Percentiles rank a stretch among this genome's conserved stretches.
These are phyloP conservation scores for Zygnema cylindricum DNA, from an alignment of 139 green algal genomes.

Conservation along the genomic window DNA sequence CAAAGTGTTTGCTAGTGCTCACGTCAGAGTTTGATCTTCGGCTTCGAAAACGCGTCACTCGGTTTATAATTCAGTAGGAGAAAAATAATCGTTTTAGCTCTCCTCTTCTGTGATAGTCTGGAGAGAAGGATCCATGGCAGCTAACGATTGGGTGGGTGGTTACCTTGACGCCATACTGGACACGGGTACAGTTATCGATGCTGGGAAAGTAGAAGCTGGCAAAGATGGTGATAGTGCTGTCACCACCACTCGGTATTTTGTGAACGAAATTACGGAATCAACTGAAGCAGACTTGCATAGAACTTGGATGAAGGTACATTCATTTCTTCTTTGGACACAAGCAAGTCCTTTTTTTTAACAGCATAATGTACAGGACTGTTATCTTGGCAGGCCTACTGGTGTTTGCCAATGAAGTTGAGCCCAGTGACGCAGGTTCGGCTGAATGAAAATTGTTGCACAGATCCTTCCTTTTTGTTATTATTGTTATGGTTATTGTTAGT, in stretches of 20 bases:
- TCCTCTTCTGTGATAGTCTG: neutral
- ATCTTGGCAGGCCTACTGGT: neutral
- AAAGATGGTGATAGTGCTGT: neutral
- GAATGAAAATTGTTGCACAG: too few relatives aligned
- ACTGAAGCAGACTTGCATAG: slow-evolving; percentile 39
- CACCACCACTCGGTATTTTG: slow-evolving; percentile 26
- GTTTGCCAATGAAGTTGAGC: too few relatives aligned
- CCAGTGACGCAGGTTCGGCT: too few relatives aligned
- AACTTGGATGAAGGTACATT: slow-evolving; percentile 51
- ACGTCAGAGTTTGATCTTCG: too few relatives aligned
- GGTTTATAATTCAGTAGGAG: too few relatives aligned
- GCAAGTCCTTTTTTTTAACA: neutral
- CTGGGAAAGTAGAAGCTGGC: slow-evolving; percentile 8
- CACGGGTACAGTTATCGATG: slow-evolving; percentile 4
- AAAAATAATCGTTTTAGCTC: too few relatives aligned
- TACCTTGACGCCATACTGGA: slow-evolving; percentile 53
- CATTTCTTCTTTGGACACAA: neutral
- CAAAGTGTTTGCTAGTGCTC: too few relatives aligned
- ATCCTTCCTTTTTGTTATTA: too few relatives aligned
- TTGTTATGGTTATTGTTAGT: too few relatives aligned
- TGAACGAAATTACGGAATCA: slow-evolving; percentile 46
- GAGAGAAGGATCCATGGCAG: slow-evolving; percentile 27
- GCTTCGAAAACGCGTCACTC: too few relatives aligned
- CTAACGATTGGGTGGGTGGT: slow-evolving; percentile 45
- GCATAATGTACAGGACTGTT: neutral